These are phyloP conservation scores for Pisolithus thermaeus DNA, from an alignment of 1,284 basidiomycete species.

Conservation along the genomic window DNA sequence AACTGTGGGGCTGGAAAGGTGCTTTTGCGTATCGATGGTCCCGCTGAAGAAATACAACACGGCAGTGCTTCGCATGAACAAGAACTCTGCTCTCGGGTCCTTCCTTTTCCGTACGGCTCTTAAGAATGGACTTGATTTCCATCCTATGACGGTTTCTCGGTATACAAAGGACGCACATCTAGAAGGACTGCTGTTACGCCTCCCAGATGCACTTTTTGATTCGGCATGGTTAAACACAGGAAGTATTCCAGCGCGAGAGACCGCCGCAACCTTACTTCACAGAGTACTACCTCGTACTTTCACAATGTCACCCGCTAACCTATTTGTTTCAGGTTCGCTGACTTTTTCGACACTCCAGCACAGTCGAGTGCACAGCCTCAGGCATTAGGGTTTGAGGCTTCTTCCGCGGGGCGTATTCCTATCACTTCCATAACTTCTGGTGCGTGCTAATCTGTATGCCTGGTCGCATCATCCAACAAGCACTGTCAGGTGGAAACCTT, in stretches of 20 bases:
- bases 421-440: constrained; percentile 87
- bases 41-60: constrained; percentile 80
- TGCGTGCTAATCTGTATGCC: constrained; percentile 23
- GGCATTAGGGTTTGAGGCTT: constrained; percentile 77
- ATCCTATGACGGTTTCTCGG: constrained; percentile 77
- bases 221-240: constrained; percentile 85
- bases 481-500: constrained; percentile 80
- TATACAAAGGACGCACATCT: constrained; percentile 77
- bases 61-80: constrained; percentile 80
- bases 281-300: constrained; percentile 37
- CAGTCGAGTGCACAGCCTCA: constrained; percentile 66
- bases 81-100: constrained; percentile 72
- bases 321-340: constrained; percentile 50
- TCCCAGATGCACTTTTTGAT: constrained; percentile 85
- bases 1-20: constrained; percentile 83
- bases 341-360: constrained; percentile 77
- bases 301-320: constrained; percentile 1
- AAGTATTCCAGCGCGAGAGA: constrained; percentile 75
- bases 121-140: constrained; percentile 81
- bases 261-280: constrained; percentile 83
- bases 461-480: neutral
- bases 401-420: constrained; percentile 81
- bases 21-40: constrained; percentile 88
- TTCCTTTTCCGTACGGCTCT: constrained; percentile 84
- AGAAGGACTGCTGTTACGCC: constrained; percentile 65